phyloP scores from a whole-genome alignment of 2,329 filamentous ascomycete genomes.

The Tricladium varicosporioides region DNA sequence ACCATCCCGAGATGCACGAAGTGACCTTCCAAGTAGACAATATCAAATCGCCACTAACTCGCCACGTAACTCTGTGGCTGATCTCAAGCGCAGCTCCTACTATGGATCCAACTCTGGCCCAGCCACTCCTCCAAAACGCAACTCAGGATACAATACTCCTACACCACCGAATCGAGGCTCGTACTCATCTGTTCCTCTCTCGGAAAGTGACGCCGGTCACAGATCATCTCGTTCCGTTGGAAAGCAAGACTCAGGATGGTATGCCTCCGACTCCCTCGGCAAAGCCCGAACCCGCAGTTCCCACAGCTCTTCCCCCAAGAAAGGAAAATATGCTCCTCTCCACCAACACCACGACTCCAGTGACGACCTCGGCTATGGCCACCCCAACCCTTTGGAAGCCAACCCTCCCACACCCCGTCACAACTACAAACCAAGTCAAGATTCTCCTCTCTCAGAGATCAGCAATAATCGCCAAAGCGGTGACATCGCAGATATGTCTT shows the following conservation, averaged over 20 bases:
- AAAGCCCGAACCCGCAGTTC: conserved; percentile 28
- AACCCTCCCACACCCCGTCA: conserved; percentile 43
- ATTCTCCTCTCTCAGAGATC: conserved; percentile 43
- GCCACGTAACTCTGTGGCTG: conserved; percentile 43
- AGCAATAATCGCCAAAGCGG: conserved; percentile 41
- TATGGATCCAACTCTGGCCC: conserved; percentile 2
- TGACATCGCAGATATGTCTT: conserved; percentile 44
- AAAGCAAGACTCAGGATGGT: conserved; percentile 26
- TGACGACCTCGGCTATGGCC: conserved; percentile 30
- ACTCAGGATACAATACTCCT: background rate
- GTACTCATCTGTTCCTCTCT: conserved; percentile 50
- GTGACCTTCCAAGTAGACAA: conserved; percentile 54
- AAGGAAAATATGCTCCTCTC: conserved; percentile 26
- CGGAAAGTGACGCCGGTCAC: conserved; percentile 35
- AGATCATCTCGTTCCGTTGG: conserved; percentile 17
- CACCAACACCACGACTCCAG: conserved; percentile 42
- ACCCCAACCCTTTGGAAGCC: conserved; percentile 52
- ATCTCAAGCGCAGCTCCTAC: conserved; percentile 48
- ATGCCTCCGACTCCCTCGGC: conserved; percentile 30
- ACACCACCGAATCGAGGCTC: conserved; percentile 32
- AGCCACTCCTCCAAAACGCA: conserved; percentile 31
- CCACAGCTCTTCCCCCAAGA: conserved; percentile 24
- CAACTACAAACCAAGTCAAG: conserved; percentile 17
- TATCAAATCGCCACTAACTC: conserved; percentile 50
- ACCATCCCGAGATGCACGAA: conserved; percentile 51